Percentiles rank a stretch among this genome's conserved stretches.
phyloP scores from a whole-genome alignment of 106 monocot species.

The Ottelia alismoides region DNA sequence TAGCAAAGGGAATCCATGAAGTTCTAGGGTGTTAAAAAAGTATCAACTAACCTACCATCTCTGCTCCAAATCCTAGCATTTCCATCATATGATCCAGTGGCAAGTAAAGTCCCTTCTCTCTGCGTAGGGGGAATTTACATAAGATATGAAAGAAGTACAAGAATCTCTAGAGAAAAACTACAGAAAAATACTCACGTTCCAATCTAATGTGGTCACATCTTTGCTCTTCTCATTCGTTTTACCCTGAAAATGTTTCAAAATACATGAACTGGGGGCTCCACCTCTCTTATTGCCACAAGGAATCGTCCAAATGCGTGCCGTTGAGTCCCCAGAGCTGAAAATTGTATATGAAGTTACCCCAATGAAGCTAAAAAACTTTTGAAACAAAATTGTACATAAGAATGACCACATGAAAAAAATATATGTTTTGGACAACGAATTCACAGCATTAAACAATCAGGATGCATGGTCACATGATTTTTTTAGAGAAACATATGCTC shows the following conservation, averaged over 20 bases:
- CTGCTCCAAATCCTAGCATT: conserved; percentile 93
- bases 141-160: too few species aligned
- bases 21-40: background rate
- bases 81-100: conserved; percentile 98
- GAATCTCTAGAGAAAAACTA: background rate
- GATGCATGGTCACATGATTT: too few species aligned
- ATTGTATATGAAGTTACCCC: background rate
- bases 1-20: background rate
- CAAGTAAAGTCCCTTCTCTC: conserved; percentile 88
- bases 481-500: too few species aligned
- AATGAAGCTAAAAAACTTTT: background rate
- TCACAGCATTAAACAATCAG: too few species aligned
- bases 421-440: too few species aligned
- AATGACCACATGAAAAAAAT: background rate
- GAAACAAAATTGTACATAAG: background rate
- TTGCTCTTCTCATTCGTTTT: conserved; percentile 92
- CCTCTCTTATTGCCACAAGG: conserved; percentile 43
- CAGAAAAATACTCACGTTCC: conserved; percentile 78
- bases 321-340: conserved; percentile 89
- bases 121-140: conserved; percentile 7
- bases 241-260: conserved; percentile 96
- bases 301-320: conserved; percentile 92
- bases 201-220: conserved; percentile 96
- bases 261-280: conserved; percentile 29
- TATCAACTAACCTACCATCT: conserved; percentile 71